Conservation (phyloP, 225 moss, liverwort and hornwort species). For the Polytrichum formosum region DNA sequence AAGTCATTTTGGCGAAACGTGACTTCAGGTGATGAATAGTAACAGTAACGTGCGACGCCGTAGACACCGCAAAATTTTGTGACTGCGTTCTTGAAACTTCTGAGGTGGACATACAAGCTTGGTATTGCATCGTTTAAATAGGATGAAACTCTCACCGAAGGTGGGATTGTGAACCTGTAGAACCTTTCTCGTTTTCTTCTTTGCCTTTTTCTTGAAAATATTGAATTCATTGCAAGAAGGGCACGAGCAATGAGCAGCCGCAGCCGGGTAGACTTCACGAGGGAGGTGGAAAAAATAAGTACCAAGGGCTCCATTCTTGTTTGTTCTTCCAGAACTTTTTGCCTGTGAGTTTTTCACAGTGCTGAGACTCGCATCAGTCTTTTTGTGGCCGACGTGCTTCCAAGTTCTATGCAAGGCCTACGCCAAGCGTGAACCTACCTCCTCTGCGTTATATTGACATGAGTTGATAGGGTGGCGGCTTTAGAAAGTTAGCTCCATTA, state of each 20-base stretch:
- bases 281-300: no score
- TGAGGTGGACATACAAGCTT: background rate
- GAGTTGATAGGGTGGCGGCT: no score
- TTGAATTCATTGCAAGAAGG: no score
- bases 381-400: background rate
- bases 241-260: no score
- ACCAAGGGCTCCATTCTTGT: no score
- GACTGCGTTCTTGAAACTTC: slow-evolving; percentile 5
- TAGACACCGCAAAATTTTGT: slow-evolving; percentile 1
- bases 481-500: no score
- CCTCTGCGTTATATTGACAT: background rate
- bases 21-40: background rate
- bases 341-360: background rate
- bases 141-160: background rate
- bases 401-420: background rate
- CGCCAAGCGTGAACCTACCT: background rate
- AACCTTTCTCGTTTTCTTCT: background rate
- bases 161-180: background rate
- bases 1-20: no score
- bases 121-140: background rate
- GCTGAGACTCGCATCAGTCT: background rate
- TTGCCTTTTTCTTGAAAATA: no score
- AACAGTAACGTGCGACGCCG: background rate
- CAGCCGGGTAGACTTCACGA: no score
- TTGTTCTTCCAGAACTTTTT: no score